These are phyloP conservation scores for Claviceps sp. DNA, from an alignment of 2,329 filamentous ascomycete genomes.

Conservation along the genomic window DNA sequence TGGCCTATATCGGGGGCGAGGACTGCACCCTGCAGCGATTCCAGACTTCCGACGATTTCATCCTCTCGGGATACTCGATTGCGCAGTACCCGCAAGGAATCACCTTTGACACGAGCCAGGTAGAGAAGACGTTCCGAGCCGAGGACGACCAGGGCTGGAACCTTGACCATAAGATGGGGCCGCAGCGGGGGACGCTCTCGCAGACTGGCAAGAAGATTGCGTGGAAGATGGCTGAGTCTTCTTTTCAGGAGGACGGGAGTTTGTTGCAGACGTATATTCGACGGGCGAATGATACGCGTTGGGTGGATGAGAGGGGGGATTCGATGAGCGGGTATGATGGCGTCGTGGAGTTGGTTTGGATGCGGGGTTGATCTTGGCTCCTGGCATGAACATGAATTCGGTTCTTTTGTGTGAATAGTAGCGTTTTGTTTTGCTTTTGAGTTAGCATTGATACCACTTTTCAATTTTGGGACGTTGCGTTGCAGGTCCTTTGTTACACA, in stretches of 20 bases:
- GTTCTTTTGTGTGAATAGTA: background rate
- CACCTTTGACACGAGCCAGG: conserved; percentile 32
- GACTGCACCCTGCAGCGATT: conserved; percentile 47
- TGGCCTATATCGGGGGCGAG: conserved; percentile 31
- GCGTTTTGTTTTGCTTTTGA: background rate
- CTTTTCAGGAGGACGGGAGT: conserved; percentile 30
- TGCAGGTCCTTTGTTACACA: too few relatives aligned
- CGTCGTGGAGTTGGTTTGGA: conserved; percentile 42
- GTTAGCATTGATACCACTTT: too few relatives aligned
- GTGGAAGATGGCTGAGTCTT: conserved; percentile 38
- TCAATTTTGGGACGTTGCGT: too few relatives aligned
- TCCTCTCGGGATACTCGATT: conserved; percentile 46
- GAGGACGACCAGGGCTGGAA: conserved; percentile 33
- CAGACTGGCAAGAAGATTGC: conserved; percentile 36
- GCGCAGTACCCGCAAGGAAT: conserved; percentile 39
- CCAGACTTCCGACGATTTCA: conserved; percentile 36
- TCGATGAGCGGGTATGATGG: conserved; percentile 39
- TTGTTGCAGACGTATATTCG: conserved; percentile 39
- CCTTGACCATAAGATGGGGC: conserved; percentile 35
- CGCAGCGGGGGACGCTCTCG: conserved; percentile 30
- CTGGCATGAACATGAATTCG: too few relatives aligned
- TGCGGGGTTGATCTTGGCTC: conserved; percentile 9
- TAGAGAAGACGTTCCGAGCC: conserved; percentile 38
- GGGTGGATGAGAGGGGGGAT: conserved; percentile 29
- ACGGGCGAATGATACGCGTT: conserved; percentile 36